Conservation (phyloP, 371 early-diverging fungal genomes). For the Mortierella sp. region DNA sequence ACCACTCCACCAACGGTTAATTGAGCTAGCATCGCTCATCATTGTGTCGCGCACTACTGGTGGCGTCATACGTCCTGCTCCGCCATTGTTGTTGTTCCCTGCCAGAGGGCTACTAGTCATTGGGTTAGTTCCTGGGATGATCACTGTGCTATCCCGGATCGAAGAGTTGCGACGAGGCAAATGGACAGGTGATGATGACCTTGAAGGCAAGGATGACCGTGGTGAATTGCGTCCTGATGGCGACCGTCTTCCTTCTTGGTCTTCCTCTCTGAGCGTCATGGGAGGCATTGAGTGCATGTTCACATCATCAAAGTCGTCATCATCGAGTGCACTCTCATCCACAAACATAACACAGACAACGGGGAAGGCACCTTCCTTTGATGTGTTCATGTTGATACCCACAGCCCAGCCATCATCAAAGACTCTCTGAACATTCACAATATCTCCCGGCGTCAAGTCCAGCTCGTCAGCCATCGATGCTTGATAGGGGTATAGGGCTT, state of each 20-base stretch:
- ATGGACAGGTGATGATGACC: slow-evolving; percentile 44
- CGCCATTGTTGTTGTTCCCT: slow-evolving; percentile 1
- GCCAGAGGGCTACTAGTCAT: slow-evolving; percentile 41
- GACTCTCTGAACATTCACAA: slow-evolving; percentile 67
- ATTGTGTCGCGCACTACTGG: slow-evolving; percentile 33
- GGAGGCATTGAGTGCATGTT: slow-evolving; percentile 55
- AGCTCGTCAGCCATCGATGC: slow-evolving; percentile 79
- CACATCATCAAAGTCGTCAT: slow-evolving; percentile 56
- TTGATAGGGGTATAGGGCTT: slow-evolving; percentile 71
- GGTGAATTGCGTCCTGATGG: slow-evolving; percentile 49
- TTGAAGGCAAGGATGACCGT: slow-evolving; percentile 41
- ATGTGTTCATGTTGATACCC: slow-evolving; percentile 76
- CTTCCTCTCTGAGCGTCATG: slow-evolving; percentile 48
- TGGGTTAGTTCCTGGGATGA: slow-evolving; percentile 13
- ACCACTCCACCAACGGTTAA: slow-evolving; percentile 42
- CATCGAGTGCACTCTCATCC: slow-evolving; percentile 49
- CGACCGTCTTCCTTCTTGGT: slow-evolving; percentile 39
- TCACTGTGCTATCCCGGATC: slow-evolving; percentile 43
- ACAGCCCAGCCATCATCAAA: slow-evolving; percentile 84
- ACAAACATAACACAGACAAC: slow-evolving; percentile 68
- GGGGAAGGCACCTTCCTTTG: slow-evolving; percentile 80
- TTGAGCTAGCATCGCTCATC: slow-evolving; percentile 41
- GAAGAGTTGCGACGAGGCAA: slow-evolving; percentile 48
- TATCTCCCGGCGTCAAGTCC: slow-evolving; percentile 73
- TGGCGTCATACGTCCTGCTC: slow-evolving; percentile 23